Conservation (phyloP, 163 green algal genomes). For the Volvox carteri region DNA sequence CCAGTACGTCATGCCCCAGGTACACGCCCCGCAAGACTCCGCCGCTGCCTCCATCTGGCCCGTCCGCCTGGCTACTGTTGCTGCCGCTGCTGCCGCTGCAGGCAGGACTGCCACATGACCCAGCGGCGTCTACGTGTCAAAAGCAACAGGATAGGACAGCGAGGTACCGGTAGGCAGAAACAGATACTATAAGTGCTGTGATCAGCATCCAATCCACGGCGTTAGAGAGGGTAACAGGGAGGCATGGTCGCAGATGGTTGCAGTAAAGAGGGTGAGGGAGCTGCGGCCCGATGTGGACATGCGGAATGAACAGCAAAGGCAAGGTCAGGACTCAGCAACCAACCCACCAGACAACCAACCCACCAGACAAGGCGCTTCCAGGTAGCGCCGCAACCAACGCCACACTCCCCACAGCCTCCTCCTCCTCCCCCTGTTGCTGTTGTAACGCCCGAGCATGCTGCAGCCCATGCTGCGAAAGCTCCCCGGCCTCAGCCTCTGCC, state of each 20-base stretch:
- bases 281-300: too few species aligned
- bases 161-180: too few species aligned
- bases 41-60: neutral
- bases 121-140: neutral
- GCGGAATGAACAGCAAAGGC: too few species aligned
- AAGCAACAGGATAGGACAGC: too few species aligned
- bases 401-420: neutral
- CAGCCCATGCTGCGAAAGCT: neutral
- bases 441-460: neutral
- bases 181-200: too few species aligned
- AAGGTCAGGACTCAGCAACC: too few species aligned
- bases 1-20: neutral
- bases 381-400: constrained; percentile 16
- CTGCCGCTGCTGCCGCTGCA: neutral
- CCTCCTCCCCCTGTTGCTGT: neutral
- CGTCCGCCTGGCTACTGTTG: neutral
- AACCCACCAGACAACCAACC: too few species aligned
- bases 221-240: too few species aligned
- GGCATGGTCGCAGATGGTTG: too few species aligned
- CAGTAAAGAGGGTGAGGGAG: too few species aligned
- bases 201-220: too few species aligned
- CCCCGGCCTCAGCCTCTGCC: neutral
- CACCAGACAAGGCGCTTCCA: too few species aligned
- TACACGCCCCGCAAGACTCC: constrained; percentile 1
- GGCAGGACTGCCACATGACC: neutral